Conservation (phyloP, 768 basidiomycete genomes). For the Podaxis carcinomalis region DNA sequence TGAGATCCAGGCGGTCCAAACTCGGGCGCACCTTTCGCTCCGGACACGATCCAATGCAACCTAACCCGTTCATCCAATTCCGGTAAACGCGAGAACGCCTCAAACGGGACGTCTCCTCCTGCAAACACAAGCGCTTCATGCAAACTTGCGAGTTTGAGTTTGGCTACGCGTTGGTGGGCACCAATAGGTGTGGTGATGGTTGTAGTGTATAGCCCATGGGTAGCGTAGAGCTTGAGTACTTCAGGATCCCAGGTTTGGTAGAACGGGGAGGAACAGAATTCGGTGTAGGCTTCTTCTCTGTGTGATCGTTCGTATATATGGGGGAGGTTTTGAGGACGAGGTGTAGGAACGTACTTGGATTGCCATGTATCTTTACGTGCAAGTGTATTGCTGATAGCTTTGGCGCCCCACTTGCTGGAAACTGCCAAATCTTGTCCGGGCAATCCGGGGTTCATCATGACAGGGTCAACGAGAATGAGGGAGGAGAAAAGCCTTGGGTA, state of each 20-base stretch:
- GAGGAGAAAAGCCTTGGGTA: constrained; percentile 62
- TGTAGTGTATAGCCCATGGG: constrained; percentile 44
- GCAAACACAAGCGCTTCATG: constrained; percentile 63
- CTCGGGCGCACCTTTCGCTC: constrained; percentile 29
- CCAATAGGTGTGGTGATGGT: constrained; percentile 17
- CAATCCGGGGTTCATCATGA: constrained; percentile 39
- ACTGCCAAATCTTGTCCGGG: not conserved
- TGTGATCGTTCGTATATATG: constrained; percentile 17
- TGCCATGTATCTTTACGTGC: constrained; percentile 58
- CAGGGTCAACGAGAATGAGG: constrained; percentile 75
- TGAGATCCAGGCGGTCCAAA: constrained; percentile 32
- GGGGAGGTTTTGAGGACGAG: not conserved
- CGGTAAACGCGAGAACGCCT: constrained; percentile 34
- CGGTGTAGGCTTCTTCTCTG: constrained; percentile 56
- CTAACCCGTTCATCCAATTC: constrained; percentile 44
- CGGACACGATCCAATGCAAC: constrained; percentile 54
- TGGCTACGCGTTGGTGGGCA: constrained; percentile 31
- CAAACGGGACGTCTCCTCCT: constrained; percentile 36
- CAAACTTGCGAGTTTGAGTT: constrained; percentile 60
- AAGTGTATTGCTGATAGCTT: constrained; percentile 43
- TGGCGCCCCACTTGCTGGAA: constrained; percentile 12
- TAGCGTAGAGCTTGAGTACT: constrained; percentile 56
- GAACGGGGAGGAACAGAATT: constrained; percentile 54
- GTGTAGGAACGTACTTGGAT: constrained; percentile 39
- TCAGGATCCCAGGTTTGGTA: constrained; percentile 68